Evolutionary conservation across 331 rosid genomes (phyloP).

Genomic region (Malus hybrid): DNA sequence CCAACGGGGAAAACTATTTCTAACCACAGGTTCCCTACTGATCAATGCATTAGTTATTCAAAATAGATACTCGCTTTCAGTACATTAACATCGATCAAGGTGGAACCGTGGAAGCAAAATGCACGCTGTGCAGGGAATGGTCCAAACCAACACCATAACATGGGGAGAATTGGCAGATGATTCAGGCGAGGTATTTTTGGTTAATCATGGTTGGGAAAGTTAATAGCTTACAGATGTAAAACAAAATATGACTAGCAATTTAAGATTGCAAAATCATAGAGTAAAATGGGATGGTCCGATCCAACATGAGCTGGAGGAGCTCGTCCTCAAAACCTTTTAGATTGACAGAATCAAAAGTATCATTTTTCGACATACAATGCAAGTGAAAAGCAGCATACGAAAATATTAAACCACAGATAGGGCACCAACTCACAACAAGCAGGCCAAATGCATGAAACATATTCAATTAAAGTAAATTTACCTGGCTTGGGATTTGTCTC

Average conservation of each 20-base stretch:
- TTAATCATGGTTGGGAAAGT: background rate
- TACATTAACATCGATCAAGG: background rate
- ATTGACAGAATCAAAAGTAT: background rate
- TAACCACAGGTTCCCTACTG: background rate
- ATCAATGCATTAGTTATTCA: background rate
- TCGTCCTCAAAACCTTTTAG: background rate
- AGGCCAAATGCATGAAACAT: background rate
- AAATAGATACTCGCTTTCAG: background rate
- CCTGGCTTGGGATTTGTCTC: constrained; percentile 97
- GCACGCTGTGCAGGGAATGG: background rate
- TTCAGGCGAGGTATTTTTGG: background rate
- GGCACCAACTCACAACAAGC: background rate
- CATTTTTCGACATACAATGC: background rate
- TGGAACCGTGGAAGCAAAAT: background rate
- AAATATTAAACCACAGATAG: too few species aligned
- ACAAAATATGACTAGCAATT: background rate
- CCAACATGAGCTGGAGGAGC: background rate
- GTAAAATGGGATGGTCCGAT: background rate
- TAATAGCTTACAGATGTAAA: background rate
- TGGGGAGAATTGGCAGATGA: background rate
- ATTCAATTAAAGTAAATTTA: constrained; percentile 7
- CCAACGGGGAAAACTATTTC: background rate
- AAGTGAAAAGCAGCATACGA: too few species aligned
- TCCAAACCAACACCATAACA: background rate
- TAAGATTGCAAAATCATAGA: background rate